Percentiles rank a stretch among this genome's conserved stretches.
phyloP scores from a whole-genome alignment of 1,284 basidiomycete genomes.

The Cryptococcus maquisensis region DNA sequence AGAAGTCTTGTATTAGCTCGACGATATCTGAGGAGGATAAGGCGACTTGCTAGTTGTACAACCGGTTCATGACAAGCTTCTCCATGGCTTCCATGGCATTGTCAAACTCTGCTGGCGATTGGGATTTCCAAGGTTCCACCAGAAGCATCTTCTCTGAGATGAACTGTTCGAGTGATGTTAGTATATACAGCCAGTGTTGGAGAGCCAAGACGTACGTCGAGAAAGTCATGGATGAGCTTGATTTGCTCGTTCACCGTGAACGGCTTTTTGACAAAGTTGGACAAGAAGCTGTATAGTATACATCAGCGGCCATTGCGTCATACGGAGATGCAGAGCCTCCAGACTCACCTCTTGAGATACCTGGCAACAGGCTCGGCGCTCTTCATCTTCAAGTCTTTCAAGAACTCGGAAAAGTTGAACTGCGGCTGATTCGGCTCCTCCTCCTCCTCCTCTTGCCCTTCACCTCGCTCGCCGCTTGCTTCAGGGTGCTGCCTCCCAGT shows the following conservation, averaged over 20 bases:
- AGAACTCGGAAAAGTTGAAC: conserved; percentile 57
- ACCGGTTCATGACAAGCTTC: conserved; percentile 97
- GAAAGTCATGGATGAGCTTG: conserved; percentile 87
- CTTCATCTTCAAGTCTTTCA: conserved; percentile 83
- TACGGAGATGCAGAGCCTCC: neutral
- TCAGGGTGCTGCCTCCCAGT: neutral
- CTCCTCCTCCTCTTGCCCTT: neutral
- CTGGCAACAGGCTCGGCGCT: conserved; percentile 83
- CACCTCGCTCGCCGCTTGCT: neutral
- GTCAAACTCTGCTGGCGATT: conserved; percentile 79
- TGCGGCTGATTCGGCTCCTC: conserved; percentile 19
- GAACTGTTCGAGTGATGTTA: conserved; percentile 57
- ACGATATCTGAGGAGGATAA: neutral
- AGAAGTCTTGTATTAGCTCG: neutral
- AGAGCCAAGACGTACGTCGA: conserved; percentile 59
- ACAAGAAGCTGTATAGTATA: conserved; percentile 63
- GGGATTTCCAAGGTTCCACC: conserved; percentile 72
- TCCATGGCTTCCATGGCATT: conserved; percentile 99
- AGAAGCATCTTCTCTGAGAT: conserved; percentile 81
- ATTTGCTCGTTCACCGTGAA: conserved; percentile 87
- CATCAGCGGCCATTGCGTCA: neutral
- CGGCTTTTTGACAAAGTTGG: conserved; percentile 82
- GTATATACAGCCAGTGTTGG: neutral
- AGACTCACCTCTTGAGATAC: conserved; percentile 74
- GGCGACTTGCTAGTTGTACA: conserved; percentile 77